phyloP scores from a whole-genome alignment of 2,329 filamentous ascomycete genomes.

The Aspergillus ochraceus region DNA sequence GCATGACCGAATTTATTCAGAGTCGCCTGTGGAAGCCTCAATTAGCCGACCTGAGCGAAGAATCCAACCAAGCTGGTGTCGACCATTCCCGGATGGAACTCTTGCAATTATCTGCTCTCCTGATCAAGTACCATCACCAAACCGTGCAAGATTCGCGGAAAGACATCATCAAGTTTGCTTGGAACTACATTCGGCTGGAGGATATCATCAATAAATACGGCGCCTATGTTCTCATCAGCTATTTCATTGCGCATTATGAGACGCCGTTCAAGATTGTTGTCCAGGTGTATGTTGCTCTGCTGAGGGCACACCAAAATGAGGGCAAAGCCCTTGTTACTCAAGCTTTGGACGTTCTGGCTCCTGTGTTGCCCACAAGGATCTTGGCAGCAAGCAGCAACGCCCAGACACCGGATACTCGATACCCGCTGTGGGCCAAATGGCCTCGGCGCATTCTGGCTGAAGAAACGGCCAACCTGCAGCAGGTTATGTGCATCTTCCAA shows the following conservation, averaged over 20 bases:
- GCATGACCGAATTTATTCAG: constrained; percentile 86
- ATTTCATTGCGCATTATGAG: constrained; percentile 96
- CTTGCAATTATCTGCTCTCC: constrained; percentile 87
- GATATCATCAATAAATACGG: constrained; percentile 99
- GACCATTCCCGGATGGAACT: constrained; percentile 97
- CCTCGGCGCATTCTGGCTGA: constrained; percentile 89
- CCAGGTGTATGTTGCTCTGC: constrained; percentile 87
- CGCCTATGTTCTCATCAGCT: constrained; percentile 93
- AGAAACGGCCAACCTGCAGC: constrained; percentile 90
- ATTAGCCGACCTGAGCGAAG: constrained; percentile 76
- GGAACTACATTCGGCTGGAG: constrained; percentile 97
- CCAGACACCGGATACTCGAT: constrained; percentile 66
- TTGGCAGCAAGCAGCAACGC: constrained; percentile 47
- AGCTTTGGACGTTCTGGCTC: constrained; percentile 91
- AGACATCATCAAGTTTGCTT: constrained; percentile 98
- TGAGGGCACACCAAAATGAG: constrained; percentile 94
- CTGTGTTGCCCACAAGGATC: constrained; percentile 84
- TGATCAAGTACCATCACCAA: constrained; percentile 90
- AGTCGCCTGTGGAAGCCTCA: constrained; percentile 93
- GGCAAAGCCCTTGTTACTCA: constrained; percentile 90
- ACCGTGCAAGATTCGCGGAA: constrained; percentile 90
- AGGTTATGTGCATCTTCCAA: constrained; percentile 96
- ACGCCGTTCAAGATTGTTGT: constrained; percentile 94
- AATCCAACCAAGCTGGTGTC: constrained; percentile 78
- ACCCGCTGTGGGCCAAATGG: constrained; percentile 83